phyloP scores from a whole-genome alignment of 108 stramenopile species.

The Nitzschia sp. region DNA sequence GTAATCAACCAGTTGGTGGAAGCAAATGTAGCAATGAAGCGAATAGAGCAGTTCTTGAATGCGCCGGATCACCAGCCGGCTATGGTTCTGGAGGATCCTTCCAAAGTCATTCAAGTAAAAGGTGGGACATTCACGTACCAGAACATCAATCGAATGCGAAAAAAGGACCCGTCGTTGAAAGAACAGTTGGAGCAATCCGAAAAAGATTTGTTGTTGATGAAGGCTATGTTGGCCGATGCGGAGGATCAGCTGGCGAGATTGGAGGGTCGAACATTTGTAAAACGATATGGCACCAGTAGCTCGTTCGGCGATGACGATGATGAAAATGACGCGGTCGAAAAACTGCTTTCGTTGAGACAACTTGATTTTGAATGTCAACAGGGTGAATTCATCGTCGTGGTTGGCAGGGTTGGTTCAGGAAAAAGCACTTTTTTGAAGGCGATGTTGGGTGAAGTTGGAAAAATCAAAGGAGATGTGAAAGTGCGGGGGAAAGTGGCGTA shows the following conservation, averaged over 20 bases:
- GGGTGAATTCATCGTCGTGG: conserved; percentile 86
- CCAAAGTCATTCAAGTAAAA: conserved; percentile 31
- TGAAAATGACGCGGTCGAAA: background rate
- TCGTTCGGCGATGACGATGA: background rate
- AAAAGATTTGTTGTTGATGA: conserved; percentile 43
- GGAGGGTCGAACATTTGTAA: background rate
- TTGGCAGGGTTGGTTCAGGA: conserved; percentile 86
- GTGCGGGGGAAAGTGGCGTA: conserved; percentile 55
- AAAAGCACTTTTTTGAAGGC: conserved; percentile 83
- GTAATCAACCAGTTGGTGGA: conserved; percentile 91
- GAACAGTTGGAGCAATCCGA: conserved; percentile 65
- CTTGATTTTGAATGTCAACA: conserved; percentile 51
- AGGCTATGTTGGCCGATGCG: conserved; percentile 66
- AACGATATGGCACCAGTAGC: conserved; percentile 13
- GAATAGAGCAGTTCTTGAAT: conserved; percentile 78
- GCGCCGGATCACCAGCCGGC: conserved; percentile 54
- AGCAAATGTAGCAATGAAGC: conserved; percentile 78
- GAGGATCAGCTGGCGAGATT: conserved; percentile 45
- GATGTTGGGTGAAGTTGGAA: conserved; percentile 79
- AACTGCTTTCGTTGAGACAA: conserved; percentile 56
- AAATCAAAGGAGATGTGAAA: conserved; percentile 49
- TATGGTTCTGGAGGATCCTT: conserved; percentile 25
- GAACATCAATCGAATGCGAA: conserved; percentile 13
- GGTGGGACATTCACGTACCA: conserved; percentile 33
- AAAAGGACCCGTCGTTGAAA: conserved; percentile 22